Evolutionary conservation across 768 basidiomycete genomes (phyloP), one percentile per base, ranked within the genome.

Genomic region (Macrocybe gigantea): DNA sequence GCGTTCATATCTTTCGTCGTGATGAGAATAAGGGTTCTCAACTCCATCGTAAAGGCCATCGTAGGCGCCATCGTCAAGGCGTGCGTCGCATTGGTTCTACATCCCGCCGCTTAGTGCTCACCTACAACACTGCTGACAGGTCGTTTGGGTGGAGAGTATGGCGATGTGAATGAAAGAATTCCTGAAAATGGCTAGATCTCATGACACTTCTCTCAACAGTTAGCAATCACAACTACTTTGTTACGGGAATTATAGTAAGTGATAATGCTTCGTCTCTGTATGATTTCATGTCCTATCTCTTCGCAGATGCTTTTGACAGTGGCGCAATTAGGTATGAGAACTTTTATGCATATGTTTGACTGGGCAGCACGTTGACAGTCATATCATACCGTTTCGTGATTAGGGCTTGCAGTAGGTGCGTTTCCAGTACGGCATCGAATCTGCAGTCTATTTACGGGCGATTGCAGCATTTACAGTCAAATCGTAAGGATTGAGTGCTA

Each of bases 101-200:
- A 32, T 5, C 37, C 37, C 14, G 33, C 12, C 40, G 49, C 35
- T 39, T 43, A 39, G 38, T 11, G 35, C 47, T 51, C 15, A 52
- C 13, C n/a, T 44, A 15, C 30, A 29, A 33, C 12, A 34, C 33
- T 15, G 32, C 13, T 49, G n/a, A 22, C 45, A 83, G 81, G 32
- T 71, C 72, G 43, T 84, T 83, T 48, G 74, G 71, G 0, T 58
- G 82, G 44, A 73, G 82, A 29, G 83, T 85, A 14, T 85, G 80
- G 77, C 62, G 82, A 63, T 85, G 83, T 84, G 57, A 55, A 72
- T 58, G 14, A 14, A 12, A 41, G 5, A 13, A 30, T 9, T 11
- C 43, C 12, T 6, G 5, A 33, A 11, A n/a, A 43, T 22, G 3
- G 11, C 31, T 6, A 37, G 31, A 30, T 12, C 4, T 5, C 31